Conservation (phyloP, 2,329 filamentous ascomycete species). For the Aspergillus sp. region DNA sequence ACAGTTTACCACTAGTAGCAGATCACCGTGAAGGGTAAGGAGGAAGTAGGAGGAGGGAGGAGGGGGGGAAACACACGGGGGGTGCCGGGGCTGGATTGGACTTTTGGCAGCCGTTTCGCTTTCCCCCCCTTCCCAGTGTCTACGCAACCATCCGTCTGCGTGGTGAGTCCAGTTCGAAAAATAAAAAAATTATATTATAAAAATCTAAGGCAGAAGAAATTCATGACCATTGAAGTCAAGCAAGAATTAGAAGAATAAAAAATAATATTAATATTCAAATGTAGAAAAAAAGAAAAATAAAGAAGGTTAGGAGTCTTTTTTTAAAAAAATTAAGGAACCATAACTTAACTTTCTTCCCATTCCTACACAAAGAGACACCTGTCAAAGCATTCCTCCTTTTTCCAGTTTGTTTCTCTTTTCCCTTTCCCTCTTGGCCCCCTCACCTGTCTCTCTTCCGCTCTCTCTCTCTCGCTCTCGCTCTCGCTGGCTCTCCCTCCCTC, state of each 20-base stretch:
- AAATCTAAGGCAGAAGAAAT: slow-evolving; percentile 8
- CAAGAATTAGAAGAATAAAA: not conserved
- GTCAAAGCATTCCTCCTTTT: slow-evolving; percentile 15
- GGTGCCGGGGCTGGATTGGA: slow-evolving; percentile 5
- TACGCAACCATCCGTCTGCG: slow-evolving; percentile 29
- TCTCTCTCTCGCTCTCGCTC: too few species aligned
- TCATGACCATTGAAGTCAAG: slow-evolving; percentile 5
- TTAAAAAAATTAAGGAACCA: slow-evolving; percentile 1
- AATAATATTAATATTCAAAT: not conserved
- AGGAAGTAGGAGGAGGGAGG: not conserved
- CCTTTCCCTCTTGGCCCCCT: slow-evolving; percentile 11
- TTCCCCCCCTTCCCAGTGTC: slow-evolving; percentile 13
- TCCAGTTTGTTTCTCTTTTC: slow-evolving; percentile 16
- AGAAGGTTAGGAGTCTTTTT: not conserved
- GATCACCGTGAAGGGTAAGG: not conserved
- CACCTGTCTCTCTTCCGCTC: slow-evolving; percentile 6
- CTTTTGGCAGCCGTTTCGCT: slow-evolving; percentile 16
- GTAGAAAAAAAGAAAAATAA: not conserved
- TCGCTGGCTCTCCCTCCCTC: too few species aligned
- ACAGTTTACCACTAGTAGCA: not conserved
- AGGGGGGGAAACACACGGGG: slow-evolving; percentile 3
- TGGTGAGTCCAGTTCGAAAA: slow-evolving; percentile 10
- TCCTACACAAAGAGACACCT: slow-evolving; percentile 12
- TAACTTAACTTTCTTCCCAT: not conserved
- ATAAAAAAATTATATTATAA: slow-evolving; percentile 4